Base-by-base conservation (phyloP, 1,284 basidiomycete genomes). In the Termitomyces sp. region DNA sequence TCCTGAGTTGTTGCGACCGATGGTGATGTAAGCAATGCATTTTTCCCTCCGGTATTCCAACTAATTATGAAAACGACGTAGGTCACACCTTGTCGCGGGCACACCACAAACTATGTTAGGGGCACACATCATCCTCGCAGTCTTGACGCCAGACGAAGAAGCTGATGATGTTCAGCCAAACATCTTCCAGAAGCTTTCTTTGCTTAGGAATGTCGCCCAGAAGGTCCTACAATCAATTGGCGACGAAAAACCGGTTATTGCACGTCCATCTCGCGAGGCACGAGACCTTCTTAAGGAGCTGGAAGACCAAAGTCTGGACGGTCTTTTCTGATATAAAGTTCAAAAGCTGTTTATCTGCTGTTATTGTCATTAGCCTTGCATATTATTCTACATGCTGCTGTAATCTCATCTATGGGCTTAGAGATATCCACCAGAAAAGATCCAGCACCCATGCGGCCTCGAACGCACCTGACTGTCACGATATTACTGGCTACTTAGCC, bases 231-330 rank as follows among this genome's bases (percentile, higher is more conserved):
- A 88, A 61, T 86, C 84, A 64, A 80, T 84, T 3, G 80, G 76
- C 1, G 84, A 79, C 56, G 91, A 94, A 54, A 82, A 81, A 41
- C 84, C 90, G 2, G 77, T 79, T n/a, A 84, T 95, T 48, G 80
- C 90, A 15, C 77, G 93, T 46, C 92, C 92, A 0, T 90, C 92
- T 10, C 77, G 94, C 47, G 93, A 97, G 65, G 86, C 92, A 3
- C 79, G 84, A 61, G 94, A 97, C 50, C 61, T 90, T 41, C 69
- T 98, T 49, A 87, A 69, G 55, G 67, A 68, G 43, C 56, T 76
- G 50, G 68, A 69, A 36, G 75, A 77, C 34, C 51, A 54, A n/a
- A 53, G 42, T 44, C 57, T 64, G 4, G 62, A 64, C 9, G 61
- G 62, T 12, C 41, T 62, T 39, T 62, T 64, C 41, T 64, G 61